Percentiles rank a stretch among this genome's conserved stretches.
Conservation (phyloP, 176 grass and related monocot genomes). For the Avena sativa region DNA sequence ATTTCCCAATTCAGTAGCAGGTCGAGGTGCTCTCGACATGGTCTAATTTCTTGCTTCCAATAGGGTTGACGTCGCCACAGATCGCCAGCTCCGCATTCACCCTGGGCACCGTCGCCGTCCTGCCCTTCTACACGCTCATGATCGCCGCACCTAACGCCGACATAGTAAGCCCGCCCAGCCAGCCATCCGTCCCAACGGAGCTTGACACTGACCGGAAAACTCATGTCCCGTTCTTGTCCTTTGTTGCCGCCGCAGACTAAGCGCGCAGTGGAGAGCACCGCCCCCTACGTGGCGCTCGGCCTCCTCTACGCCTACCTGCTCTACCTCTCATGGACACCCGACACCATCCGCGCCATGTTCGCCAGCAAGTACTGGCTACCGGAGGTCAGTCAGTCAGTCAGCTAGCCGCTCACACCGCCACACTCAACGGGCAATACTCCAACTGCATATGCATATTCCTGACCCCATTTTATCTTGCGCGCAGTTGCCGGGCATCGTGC, state of each 20-base stretch:
- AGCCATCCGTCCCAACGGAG: too few relatives aligned
- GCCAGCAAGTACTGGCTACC: conserved; percentile 96
- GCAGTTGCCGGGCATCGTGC: conserved; percentile 76
- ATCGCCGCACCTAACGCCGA: conserved; percentile 84
- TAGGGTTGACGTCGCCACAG: conserved; percentile 79
- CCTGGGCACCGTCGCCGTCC: conserved; percentile 80
- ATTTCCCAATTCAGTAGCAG: not conserved
- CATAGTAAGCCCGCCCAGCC: conserved; percentile 53
- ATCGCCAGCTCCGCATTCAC: conserved; percentile 92
- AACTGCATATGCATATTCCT: too few relatives aligned
- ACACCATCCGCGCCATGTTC: conserved; percentile 81
- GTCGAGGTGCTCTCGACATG: too few relatives aligned
- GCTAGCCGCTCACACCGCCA: not conserved
- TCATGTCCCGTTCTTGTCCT: not conserved
- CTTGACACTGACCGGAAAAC: not conserved
- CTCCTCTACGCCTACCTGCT: conserved; percentile 89
- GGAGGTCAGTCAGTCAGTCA: conserved; percentile 52
- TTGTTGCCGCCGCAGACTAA: conserved; percentile 59
- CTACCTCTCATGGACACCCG: conserved; percentile 91
- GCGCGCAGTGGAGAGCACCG: conserved; percentile 76
- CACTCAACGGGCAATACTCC: not conserved
- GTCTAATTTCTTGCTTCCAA: not conserved
- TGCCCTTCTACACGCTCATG: conserved; percentile 99
- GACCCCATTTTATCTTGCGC: not conserved
- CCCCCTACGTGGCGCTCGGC: conserved; percentile 72